Percentiles rank a stretch among this genome's conserved stretches.
Evolutionary conservation across 768 basidiomycete species (phyloP).

Genomic region (Lentinula guzmanii): DNA sequence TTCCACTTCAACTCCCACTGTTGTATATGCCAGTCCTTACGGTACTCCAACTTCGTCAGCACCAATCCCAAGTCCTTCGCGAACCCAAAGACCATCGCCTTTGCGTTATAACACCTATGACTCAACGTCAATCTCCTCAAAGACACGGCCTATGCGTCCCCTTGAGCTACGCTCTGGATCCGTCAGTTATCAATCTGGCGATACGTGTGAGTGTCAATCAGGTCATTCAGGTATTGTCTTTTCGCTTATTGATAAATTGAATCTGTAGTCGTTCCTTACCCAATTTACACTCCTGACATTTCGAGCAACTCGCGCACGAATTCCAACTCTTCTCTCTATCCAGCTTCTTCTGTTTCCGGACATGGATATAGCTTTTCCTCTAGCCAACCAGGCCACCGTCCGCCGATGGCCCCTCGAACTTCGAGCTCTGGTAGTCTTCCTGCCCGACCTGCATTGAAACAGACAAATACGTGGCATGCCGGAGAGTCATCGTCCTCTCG

Average conservation of each 20-base stretch:
- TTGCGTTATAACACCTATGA: conserved; percentile 34
- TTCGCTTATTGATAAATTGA: background rate
- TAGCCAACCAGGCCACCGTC: conserved; percentile 11
- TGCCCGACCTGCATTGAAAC: conserved; percentile 39
- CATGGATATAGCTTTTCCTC: conserved; percentile 19
- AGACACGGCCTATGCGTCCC: conserved; percentile 21
- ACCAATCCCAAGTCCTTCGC: conserved; percentile 27
- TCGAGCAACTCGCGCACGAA: conserved; percentile 8
- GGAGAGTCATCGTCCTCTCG: conserved; percentile 31
- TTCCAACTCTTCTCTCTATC: conserved; percentile 9
- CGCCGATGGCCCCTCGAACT: conserved; percentile 26
- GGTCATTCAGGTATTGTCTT: background rate
- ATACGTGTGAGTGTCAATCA: conserved; percentile 5
- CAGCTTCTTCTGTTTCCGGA: conserved; percentile 9
- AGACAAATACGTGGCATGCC: conserved; percentile 41
- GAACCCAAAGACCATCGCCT: conserved; percentile 31
- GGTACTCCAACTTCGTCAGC: conserved; percentile 28
- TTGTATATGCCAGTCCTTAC: conserved; percentile 34
- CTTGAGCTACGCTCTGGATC: conserved; percentile 24
- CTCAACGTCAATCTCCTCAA: conserved; percentile 12
- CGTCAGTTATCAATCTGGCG: conserved; percentile 20
- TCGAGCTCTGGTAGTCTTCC: conserved; percentile 34
- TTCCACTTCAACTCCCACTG: conserved; percentile 25
- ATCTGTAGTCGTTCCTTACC: conserved; percentile 15
- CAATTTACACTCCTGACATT: conserved; percentile 19